Conservation (phyloP, 2,329 filamentous ascomycete species). For the Colletotrichum echinochloae region DNA sequence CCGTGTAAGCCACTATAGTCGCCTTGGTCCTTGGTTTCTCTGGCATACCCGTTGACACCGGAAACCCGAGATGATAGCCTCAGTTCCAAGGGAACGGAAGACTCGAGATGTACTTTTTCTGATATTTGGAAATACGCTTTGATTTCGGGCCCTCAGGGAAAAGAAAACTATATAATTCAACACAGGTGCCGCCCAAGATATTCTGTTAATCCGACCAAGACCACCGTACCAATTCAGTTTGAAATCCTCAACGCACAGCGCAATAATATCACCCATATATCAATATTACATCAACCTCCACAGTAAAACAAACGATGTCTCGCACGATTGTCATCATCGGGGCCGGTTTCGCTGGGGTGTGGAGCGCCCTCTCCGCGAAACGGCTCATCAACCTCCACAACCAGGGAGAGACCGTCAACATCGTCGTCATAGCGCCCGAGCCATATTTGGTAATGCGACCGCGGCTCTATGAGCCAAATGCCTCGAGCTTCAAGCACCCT, state of each 20-base stretch:
- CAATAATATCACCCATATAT: not conserved
- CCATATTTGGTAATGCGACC: conserved; percentile 49
- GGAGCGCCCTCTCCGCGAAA: conserved; percentile 52
- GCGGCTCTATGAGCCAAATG: conserved; percentile 51
- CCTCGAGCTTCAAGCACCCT: conserved; percentile 44
- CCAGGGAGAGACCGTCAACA: conserved; percentile 44
- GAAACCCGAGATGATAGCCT: not conserved
- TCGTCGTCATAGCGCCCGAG: conserved; percentile 50
- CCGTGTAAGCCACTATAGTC: not conserved
- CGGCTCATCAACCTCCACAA: conserved; percentile 46
- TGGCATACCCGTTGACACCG: not conserved
- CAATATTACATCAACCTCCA: too few species aligned
- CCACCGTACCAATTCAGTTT: not conserved
- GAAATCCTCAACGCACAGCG: not conserved
- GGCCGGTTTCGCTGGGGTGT: conserved; percentile 52
- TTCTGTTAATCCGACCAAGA: not conserved
- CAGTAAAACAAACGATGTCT: conserved; percentile 11
- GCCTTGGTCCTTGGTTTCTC: not conserved
- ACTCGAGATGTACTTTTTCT: not conserved
- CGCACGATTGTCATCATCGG: conserved; percentile 45
- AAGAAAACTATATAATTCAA: not conserved
- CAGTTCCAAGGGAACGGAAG: not conserved
- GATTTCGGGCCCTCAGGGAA: too few species aligned
- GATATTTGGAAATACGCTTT: not conserved
- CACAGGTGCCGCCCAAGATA: too few species aligned